A percentile compares a stretch with the other conserved stretches of the same genome.
phyloP scores from a whole-genome alignment of 2,329 filamentous ascomycete species.

The Tolypocladium pustulatum region DNA sequence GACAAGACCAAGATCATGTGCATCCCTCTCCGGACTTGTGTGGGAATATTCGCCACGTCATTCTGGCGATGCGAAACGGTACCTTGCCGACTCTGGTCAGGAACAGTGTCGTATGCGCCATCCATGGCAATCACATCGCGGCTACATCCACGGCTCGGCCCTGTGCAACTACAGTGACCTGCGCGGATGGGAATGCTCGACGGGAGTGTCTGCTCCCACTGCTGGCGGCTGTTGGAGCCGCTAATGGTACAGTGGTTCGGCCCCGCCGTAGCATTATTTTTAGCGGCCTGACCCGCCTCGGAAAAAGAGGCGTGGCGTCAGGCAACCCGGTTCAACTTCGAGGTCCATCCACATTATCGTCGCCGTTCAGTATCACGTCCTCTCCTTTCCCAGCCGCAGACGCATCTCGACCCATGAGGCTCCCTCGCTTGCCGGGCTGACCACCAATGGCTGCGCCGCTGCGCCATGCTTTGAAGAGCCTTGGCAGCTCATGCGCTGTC shows the following conservation, averaged over 20 bases:
- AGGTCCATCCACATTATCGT: not conserved
- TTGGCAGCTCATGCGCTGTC: constrained; percentile 13
- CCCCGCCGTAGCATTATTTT: not conserved
- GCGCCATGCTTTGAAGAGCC: constrained; percentile 15
- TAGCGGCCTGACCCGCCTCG: not conserved
- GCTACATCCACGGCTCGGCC: not conserved
- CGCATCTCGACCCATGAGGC: constrained; percentile 2
- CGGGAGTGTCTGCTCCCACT: no score
- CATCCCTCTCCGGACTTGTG: not conserved
- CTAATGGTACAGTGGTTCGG: not conserved
- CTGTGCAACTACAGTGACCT: not conserved
- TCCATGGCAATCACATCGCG: not conserved
- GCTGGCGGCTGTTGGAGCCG: not conserved
- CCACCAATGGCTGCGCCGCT: constrained; percentile 23
- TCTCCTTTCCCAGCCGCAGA: not conserved
- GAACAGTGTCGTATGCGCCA: not conserved
- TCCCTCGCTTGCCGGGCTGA: constrained; percentile 7
- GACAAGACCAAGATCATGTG: not conserved
- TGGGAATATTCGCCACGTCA: not conserved
- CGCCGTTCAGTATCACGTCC: not conserved
- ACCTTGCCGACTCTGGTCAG: not conserved
- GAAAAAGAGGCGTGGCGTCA: not conserved
- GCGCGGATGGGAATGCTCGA: fast-evolving
- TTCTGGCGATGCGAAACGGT: not conserved
- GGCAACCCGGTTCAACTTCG: not conserved